These are phyloP conservation scores for Clavispora asparagi DNA, from an alignment of 805 yeast genomes.

Conservation along the genomic window DNA sequence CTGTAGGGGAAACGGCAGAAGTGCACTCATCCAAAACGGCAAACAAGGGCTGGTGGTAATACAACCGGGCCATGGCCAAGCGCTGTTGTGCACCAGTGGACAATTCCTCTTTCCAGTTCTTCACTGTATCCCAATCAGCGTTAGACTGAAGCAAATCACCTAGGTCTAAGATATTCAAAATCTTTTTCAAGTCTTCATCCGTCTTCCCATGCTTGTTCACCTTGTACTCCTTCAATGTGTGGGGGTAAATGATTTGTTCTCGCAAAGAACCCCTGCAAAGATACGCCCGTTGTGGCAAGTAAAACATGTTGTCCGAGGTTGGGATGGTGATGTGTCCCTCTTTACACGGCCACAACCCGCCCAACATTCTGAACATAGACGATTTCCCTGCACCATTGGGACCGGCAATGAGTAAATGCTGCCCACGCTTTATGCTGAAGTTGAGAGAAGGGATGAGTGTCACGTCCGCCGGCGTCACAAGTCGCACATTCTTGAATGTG, in stretches of 20 bases:
- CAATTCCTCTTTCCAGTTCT: constrained; percentile 86
- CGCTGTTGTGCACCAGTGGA: constrained; percentile 92
- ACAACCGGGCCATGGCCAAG: constrained; percentile 87
- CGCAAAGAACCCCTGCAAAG: constrained; percentile 73
- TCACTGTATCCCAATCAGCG: constrained; percentile 49
- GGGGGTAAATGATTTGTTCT: constrained; percentile 89
- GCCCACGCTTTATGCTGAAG: constrained; percentile 73
- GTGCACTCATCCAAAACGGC: constrained; percentile 97
- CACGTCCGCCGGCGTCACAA: constrained; percentile 81
- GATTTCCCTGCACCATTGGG: constrained; percentile 97
- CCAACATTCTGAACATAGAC: constrained; percentile 81
- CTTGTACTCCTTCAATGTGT: constrained; percentile 54
- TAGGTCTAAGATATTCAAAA: constrained; percentile 53
- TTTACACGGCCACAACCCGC: constrained; percentile 88
- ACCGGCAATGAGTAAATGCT: constrained; percentile 84
- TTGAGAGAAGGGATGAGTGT: constrained; percentile 59
- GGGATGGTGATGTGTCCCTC: constrained; percentile 60
- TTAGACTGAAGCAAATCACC: constrained; percentile 45
- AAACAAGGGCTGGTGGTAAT: constrained; percentile 85
- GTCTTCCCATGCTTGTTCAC: constrained; percentile 29
- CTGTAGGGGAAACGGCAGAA: constrained; percentile 84
- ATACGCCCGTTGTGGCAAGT: constrained; percentile 90
- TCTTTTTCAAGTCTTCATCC: constrained; percentile 47
- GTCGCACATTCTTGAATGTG: constrained; percentile 69
- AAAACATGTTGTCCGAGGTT: constrained; percentile 62